phyloP scores from a whole-genome alignment of 305 asterid species.

The Fraxinus angustifolia region DNA sequence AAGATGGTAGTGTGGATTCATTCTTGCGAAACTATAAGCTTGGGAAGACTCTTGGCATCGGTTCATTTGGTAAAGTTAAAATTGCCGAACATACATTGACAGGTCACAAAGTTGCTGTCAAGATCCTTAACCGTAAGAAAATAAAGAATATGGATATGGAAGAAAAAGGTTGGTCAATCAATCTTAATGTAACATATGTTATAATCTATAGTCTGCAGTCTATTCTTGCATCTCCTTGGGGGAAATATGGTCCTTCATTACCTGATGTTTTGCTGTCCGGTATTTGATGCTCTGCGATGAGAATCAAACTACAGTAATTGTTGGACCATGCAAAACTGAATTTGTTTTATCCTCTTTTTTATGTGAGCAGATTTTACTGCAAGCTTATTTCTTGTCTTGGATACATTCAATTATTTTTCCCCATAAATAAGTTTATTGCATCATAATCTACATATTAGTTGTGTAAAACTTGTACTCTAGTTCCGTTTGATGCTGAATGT shows the following conservation, averaged over 20 bases:
- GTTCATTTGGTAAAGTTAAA: constrained; percentile 90
- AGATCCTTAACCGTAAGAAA: constrained; percentile 86
- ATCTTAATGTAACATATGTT: constrained; percentile 7
- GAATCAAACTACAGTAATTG: not conserved
- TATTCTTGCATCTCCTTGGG: not conserved
- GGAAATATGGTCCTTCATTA: not conserved
- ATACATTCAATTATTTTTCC: not conserved
- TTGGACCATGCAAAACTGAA: constrained; percentile 9
- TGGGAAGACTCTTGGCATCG: constrained; percentile 94
- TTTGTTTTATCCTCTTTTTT: not conserved
- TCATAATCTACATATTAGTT: not conserved
- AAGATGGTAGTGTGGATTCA: constrained; percentile 55
- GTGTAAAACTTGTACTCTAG: not conserved
- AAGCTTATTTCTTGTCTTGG: not conserved
- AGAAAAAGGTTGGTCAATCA: constrained; percentile 63
- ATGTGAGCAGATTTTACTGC: constrained; percentile 2
- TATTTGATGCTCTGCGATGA: not conserved
- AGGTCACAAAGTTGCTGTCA: constrained; percentile 87
- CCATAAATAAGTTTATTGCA: not conserved
- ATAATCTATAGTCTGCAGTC: not conserved
- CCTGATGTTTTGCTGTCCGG: not conserved
- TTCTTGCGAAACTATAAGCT: constrained; percentile 79
- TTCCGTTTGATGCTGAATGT: not conserved
- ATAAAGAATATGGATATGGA: constrained; percentile 93
- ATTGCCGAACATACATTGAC: constrained; percentile 84